phyloP scores from a whole-genome alignment of 306 rosid species.

The Castanospermum australe region DNA sequence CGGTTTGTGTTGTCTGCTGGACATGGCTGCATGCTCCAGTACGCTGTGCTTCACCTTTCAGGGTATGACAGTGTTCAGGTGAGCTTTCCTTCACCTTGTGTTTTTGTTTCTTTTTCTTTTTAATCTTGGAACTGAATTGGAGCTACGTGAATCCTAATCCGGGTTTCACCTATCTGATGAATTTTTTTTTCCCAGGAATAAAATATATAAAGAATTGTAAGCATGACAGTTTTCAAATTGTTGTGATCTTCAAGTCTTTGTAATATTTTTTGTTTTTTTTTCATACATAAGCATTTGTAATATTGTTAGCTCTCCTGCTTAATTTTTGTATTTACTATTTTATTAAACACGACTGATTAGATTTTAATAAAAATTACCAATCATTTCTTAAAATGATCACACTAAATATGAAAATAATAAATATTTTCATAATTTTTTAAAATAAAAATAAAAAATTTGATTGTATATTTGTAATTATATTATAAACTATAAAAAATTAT shows the following conservation, averaged over 20 bases:
- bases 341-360: too few relatives aligned
- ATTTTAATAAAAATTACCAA: too few relatives aligned
- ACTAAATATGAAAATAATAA: too few relatives aligned
- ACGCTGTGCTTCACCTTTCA: slow-evolving; percentile 94
- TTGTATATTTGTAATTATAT: too few relatives aligned
- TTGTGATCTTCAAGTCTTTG: not conserved
- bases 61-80: slow-evolving; percentile 86
- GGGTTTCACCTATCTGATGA: not conserved
- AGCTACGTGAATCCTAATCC: not conserved
- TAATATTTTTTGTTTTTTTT: too few relatives aligned
- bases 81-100: not conserved
- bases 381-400: too few relatives aligned
- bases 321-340: too few relatives aligned
- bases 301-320: not conserved
- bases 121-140: not conserved
- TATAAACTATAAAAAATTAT: too few relatives aligned
- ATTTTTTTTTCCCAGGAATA: not conserved
- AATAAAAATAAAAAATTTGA: too few relatives aligned
- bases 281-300: not conserved
- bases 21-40: slow-evolving; percentile 99
- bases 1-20: slow-evolving; percentile 92
- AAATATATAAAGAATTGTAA: not conserved
- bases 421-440: too few relatives aligned
- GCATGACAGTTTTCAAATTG: not conserved
- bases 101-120: not conserved